Conservation (phyloP, 768 basidiomycete genomes). For the Lactarius indigo region DNA sequence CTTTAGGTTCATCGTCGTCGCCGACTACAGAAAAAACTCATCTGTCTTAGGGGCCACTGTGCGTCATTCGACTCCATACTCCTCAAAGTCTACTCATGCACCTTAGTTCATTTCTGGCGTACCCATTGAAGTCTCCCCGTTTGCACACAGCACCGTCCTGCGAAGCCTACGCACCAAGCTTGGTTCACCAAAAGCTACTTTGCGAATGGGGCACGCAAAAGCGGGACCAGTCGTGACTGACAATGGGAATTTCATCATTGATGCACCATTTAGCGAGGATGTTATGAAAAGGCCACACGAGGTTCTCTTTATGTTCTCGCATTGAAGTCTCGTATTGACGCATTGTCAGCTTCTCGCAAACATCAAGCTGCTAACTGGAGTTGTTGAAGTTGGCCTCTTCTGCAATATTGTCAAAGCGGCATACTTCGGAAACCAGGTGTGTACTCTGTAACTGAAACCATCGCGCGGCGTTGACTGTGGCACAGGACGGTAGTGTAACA, state of each 20-base stretch:
- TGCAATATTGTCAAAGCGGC: slow-evolving; percentile 89
- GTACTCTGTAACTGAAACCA: slow-evolving; percentile 16
- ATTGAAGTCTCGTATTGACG: slow-evolving; percentile 2
- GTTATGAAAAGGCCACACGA: slow-evolving; percentile 48
- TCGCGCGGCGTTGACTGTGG: not conserved
- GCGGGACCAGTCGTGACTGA: slow-evolving; percentile 97
- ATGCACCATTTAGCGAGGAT: slow-evolving; percentile 81
- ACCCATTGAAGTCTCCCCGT: slow-evolving; percentile 95
- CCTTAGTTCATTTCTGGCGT: slow-evolving; percentile 80
- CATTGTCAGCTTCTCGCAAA: slow-evolving; percentile 58
- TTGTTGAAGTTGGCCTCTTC: slow-evolving; percentile 99
- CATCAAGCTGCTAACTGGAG: slow-evolving; percentile 94
- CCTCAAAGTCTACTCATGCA: slow-evolving; percentile 12
- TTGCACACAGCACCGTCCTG: slow-evolving; percentile 89
- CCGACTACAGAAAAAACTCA: slow-evolving; percentile 94
- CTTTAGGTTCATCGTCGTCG: slow-evolving; percentile 79
- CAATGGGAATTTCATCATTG: slow-evolving; percentile 97
- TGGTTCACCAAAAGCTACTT: slow-evolving; percentile 64
- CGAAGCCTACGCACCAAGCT: slow-evolving; percentile 56
- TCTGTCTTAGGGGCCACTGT: slow-evolving; percentile 78
- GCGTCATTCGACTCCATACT: slow-evolving; percentile 32
- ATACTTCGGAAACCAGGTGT: slow-evolving; percentile 89
- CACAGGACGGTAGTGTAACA: slow-evolving; percentile 18
- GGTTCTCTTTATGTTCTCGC: slow-evolving; percentile 51
- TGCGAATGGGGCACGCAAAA: slow-evolving; percentile 91